Evolutionary conservation across 306 rosid genomes (phyloP), one percentile per base, ranked within the genome.

Genomic region (Begonia fuchsioides): DNA sequence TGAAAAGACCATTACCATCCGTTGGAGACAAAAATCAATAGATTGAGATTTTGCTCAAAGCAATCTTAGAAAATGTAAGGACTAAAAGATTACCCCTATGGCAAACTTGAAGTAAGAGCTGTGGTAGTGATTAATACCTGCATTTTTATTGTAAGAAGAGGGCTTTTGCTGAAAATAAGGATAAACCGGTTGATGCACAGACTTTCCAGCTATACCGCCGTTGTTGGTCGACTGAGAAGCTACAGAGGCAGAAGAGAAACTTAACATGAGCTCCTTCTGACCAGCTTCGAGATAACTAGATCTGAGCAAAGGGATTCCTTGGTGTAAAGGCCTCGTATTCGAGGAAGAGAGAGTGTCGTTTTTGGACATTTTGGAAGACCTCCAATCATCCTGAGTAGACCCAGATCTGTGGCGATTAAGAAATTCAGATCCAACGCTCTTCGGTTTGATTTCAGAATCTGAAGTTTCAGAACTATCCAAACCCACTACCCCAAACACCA

Each of bases 241-340:
- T 14, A 61, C 68, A 38, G 80, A 50, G 59, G 65, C 66, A 44
- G 71, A 52, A 52, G 81, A 64, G 70, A 75, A 75, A 71, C 77
- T 71, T n/a, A 71, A 77, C 81, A 67, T 67, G 19, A 63, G 81
- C 58, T 64, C 81, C 50, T 63, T 67, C 26, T 53, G 68, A 13
- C 61, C 54, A 51, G 13, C 11, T 11, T 60, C 69, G 41, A 41
- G 14, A 54, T 59, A 12, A 58, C 44, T 63, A 62, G 81, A 75
- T 75, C 81, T 63, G 61, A 65, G 43, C 47, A 65, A 52, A 38
- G 79, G 64, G 44, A 56, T 50, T 15, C 59, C 67, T 13, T 63
- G 70, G 50, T 60, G 60, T n/a, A 73, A 62, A 35, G 68, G 51
- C 72, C 69, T 74, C 65, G 75, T 50, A 51, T 55, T 61, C 8